Percentiles rank a stretch among this genome's conserved stretches.
These are phyloP conservation scores for Fomitopsis schrenkii DNA, from an alignment of 1,284 basidiomycete genomes.

Conservation along the genomic window DNA sequence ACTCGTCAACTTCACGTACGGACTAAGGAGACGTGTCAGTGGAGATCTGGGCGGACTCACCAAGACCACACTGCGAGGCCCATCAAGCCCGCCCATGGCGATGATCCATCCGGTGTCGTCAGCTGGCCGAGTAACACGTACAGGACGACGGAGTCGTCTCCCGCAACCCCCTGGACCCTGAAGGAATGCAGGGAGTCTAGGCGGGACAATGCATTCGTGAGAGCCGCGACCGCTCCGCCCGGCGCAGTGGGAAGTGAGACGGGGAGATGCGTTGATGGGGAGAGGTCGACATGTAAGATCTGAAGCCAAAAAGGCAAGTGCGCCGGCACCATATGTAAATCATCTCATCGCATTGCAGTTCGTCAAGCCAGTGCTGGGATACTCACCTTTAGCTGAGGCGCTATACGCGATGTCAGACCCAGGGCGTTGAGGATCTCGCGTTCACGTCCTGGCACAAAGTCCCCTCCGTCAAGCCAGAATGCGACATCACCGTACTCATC, in stretches of 20 bases:
- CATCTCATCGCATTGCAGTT: background rate
- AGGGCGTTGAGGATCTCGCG: conserved; percentile 18
- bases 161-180: conserved; percentile 6
- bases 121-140: conserved; percentile 23
- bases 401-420: conserved; percentile 10
- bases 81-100: conserved; percentile 22
- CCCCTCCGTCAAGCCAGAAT: conserved; percentile 43
- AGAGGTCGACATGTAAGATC: background rate
- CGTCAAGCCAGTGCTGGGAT: background rate
- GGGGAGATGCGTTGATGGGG: background rate
- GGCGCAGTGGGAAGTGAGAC: background rate
- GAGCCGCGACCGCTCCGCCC: conserved; percentile 3
- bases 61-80: conserved; percentile 22
- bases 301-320: background rate
- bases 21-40: background rate
- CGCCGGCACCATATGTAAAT: background rate
- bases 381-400: background rate
- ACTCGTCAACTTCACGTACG: background rate
- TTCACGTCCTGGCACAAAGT: conserved; percentile 20
- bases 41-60: background rate
- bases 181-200: conserved; percentile 17
- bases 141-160: conserved; percentile 5
- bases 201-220: conserved; percentile 14
- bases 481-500: conserved; percentile 53
- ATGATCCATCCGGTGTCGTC: background rate